Conservation (phyloP, 352 stramenopile species). For the Globisporangium cystogenes region DNA sequence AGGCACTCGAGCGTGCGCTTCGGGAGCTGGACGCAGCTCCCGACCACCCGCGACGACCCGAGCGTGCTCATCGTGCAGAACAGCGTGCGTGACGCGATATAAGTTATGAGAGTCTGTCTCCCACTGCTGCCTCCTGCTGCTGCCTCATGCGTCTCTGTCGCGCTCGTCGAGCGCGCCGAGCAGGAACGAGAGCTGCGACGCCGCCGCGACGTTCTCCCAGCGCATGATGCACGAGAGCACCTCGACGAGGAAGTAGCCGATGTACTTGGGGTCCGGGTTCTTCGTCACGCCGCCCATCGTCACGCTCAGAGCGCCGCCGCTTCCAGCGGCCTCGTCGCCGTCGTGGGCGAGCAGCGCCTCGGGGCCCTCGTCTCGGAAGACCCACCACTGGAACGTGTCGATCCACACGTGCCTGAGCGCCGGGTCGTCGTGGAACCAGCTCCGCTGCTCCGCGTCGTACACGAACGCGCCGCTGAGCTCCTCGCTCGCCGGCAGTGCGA, state of each 20-base stretch:
- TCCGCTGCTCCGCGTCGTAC: conserved; percentile 10
- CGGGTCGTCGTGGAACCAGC: conserved; percentile 4
- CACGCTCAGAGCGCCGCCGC: conserved; percentile 2
- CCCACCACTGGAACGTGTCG: conserved; percentile 12
- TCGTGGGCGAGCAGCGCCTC: too few species aligned
- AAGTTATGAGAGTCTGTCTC: background rate
- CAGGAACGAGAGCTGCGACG: conserved; percentile 10
- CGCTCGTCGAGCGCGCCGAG: background rate
- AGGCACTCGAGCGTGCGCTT: background rate
- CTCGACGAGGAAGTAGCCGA: conserved; percentile 13
- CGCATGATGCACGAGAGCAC: conserved; percentile 11
- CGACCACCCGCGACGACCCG: background rate
- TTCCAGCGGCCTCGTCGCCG: too few species aligned
- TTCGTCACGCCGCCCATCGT: conserved; percentile 7
- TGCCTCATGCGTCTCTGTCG: background rate
- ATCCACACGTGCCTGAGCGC: conserved; percentile 10
- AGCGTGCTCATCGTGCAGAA: background rate
- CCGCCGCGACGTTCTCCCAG: conserved; percentile 2
- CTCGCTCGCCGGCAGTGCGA: conserved; percentile 3
- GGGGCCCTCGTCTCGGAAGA: conserved; percentile 5
- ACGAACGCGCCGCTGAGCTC: conserved; percentile 1
- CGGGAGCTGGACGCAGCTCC: conserved; percentile 4
- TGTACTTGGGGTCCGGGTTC: conserved; percentile 7
- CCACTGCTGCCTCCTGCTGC: background rate
- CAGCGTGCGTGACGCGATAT: background rate